Evolutionary conservation across 345 rosid genomes (phyloP), one percentile per base, ranked within the genome.

Genomic region (Citrus cavaleriei): DNA sequence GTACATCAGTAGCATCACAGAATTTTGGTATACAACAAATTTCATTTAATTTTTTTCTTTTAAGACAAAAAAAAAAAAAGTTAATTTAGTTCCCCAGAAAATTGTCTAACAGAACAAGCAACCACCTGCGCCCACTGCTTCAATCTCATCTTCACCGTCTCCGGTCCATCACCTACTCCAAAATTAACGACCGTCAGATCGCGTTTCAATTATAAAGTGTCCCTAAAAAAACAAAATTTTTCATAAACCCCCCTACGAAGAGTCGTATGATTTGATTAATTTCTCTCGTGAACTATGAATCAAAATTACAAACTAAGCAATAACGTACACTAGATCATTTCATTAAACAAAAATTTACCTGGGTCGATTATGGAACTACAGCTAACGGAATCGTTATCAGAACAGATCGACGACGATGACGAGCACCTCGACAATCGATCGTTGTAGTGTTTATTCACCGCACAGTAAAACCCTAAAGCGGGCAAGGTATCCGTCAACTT

Each of bases 41-140:
- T 24, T 5, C 12, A 54, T 54, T 54, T 54, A 54, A 51, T 0
- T 4, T 54, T 51, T 16, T 1, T 1, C 4, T 54, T 54, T 54
- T 42, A 42, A 40, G 13, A 19, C 25, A 3, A 30, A 46, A 75
- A 14, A 27, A 35, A 10, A 14, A 77, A 4, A 42, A 42, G 49
- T 84, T 64, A 78, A 75, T 78, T 86, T 10, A 84, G 85, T 68
- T 80, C 84, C 51, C 94, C 91, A 24, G 91, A 80, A 77, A 77
- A 74, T 79, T 92, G 98, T 38, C 83, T 84, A 72, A 91, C 93
- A 65, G 94, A 91, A 73, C 94, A 93, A 30, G 95, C 98, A 25
- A 95, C 98, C 64, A 90, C 87, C 82, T 86, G 93, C 1, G 98
- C 98, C 98, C 98, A 95, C 66, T 90, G 98, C 85, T 78, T 90